Evolutionary conservation across 345 rosid genomes (phyloP), one percentile per base, ranked within the genome.

Genomic region (Pistacia vera): DNA sequence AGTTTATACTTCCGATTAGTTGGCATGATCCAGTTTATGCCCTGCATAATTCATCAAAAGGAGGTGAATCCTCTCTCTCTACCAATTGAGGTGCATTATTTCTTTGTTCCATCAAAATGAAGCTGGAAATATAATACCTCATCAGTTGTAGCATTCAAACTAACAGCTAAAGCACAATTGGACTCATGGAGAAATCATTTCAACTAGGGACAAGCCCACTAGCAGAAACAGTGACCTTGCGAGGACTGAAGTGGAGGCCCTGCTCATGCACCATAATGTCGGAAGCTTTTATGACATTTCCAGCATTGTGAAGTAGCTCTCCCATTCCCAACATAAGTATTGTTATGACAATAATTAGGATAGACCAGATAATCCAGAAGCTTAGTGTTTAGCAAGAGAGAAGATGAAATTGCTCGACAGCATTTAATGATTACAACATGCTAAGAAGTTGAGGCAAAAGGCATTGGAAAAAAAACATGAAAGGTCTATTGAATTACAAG

Each of bases 201-300:
- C 25, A 25, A 25, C 25, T 25, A 25, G 25, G 25, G 25, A 25
- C 25, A 25, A 25, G 25, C 25, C 25, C 25, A 25, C 25, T 25
- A 25, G 25, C 25, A 25, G 25, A 25, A 25, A 25, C 25, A 25
- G 25, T 25, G 25, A 25, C 25, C 25, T 25, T 93, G 61, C 93
- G 95, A 17, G 97, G 97, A 87, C 97, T 95, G 80, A 92, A 92
- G 80, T 95, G 95, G 80, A 95, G 99, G 64, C 98, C 97, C 76
- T 92, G 90, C 17, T 92, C 93, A 25, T 96, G 90, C 78, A 92
- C 91, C 97, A 93, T 84, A 72, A 95, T 91, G 71, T 86, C 87
- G 44, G 97, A 88, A 66, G 98, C 98, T 88, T 88, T 90, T 38
- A 93, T 88, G 51, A 93, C 97, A 80, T 87, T 92, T 16, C 90